These are phyloP conservation scores for Coprinopsis strossmayeri DNA, from an alignment of 768 basidiomycete genomes.

Conservation along the genomic window DNA sequence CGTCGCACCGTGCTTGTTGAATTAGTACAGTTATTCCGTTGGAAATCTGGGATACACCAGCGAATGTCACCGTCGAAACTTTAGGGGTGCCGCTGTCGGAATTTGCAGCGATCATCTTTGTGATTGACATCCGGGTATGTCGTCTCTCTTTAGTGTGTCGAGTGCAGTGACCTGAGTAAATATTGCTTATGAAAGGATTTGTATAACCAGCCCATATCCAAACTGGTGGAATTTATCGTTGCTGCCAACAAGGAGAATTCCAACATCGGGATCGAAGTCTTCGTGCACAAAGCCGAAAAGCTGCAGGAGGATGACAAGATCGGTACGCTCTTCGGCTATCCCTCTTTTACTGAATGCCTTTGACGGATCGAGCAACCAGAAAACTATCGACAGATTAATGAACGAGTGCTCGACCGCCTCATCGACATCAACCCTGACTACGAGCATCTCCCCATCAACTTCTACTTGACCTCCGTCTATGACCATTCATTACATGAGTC, in stretches of 20 bases:
- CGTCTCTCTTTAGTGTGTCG: conserved; percentile 7
- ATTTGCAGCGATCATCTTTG: conserved; percentile 84
- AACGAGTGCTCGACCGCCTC: conserved; percentile 78
- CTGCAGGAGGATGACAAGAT: conserved; percentile 88
- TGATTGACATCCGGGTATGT: conserved; percentile 89
- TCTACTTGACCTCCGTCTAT: conserved; percentile 89
- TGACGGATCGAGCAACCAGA: no score
- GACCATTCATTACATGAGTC: conserved; percentile 91
- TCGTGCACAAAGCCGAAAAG: conserved; percentile 93
- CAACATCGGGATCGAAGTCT: conserved; percentile 77
- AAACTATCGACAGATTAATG: conserved; percentile 86
- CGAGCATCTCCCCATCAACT: conserved; percentile 74
- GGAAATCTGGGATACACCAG: conserved; percentile 95
- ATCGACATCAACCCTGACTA: conserved; percentile 70
- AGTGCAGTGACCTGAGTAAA: neutral
- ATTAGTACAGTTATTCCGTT: conserved; percentile 84
- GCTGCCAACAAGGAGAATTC: conserved; percentile 73
- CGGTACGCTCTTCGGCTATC: conserved; percentile 39
- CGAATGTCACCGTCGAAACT: conserved; percentile 74
- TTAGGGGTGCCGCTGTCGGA: conserved; percentile 69
- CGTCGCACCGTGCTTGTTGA: conserved; percentile 9
- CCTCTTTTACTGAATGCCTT: no score
- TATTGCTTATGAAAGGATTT: conserved; percentile 48
- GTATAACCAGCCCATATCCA: conserved; percentile 78
- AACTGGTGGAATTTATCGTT: conserved; percentile 75